A percentile compares a stretch with the other conserved stretches of the same genome.
These are phyloP conservation scores for Botrytis fragariae DNA, from an alignment of 2,329 filamentous ascomycete genomes.

Conservation along the genomic window DNA sequence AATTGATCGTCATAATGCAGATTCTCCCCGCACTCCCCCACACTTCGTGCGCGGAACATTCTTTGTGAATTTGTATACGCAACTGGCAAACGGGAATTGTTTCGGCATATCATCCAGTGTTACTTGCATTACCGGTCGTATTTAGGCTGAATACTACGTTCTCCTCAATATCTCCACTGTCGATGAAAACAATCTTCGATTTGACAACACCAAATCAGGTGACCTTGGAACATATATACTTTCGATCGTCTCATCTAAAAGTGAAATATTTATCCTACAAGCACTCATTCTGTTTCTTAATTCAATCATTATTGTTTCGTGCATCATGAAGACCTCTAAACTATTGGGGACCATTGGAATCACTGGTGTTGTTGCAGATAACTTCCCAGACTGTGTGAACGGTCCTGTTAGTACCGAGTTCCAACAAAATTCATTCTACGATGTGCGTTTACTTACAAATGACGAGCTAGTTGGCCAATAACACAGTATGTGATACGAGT, in stretches of 20 bases:
- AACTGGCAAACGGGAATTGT: neutral
- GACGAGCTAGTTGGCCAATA: constrained; percentile 39
- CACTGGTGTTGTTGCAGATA: neutral
- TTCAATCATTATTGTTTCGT: neutral
- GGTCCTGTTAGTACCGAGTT: constrained; percentile 40
- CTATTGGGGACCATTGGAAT: neutral
- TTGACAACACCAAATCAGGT: neutral
- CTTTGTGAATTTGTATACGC: too few species aligned
- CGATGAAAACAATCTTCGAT: neutral
- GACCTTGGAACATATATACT: neutral
- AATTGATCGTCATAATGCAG: neutral
- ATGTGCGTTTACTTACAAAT: neutral
- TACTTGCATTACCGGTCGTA: neutral
- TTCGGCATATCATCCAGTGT: neutral
- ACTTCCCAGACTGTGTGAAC: constrained; percentile 51
- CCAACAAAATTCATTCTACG: neutral
- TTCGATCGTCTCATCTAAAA: neutral
- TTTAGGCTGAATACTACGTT: neutral
- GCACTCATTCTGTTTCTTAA: neutral
- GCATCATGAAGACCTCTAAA: neutral
- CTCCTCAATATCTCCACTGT: constrained; percentile 4
- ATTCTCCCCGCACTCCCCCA: constrained; percentile 1
- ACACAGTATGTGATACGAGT: constrained; percentile 36
- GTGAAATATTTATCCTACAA: neutral
- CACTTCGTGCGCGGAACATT: neutral